Evolutionary conservation across 202 grass and related monocot genomes (phyloP).

Genomic region (Bolboschoenoplectus hybrid): DNA sequence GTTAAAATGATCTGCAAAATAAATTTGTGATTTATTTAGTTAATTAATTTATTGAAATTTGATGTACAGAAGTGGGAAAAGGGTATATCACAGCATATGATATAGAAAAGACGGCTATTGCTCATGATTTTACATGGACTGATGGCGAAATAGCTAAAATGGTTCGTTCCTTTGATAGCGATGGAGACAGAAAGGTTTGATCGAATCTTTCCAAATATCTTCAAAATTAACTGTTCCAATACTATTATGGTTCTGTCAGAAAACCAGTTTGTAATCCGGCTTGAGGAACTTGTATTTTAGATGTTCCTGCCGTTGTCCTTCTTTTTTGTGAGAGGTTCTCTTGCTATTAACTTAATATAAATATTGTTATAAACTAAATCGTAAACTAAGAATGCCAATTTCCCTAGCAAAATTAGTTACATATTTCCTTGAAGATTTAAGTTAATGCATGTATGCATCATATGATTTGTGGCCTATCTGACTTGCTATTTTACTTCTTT

Average conservation of each 20-base stretch:
- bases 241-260: not conserved
- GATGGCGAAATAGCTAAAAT: slow-evolving; percentile 81
- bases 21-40: slow-evolving; percentile 23
- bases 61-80: slow-evolving; percentile 74
- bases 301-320: not conserved
- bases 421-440: not conserved
- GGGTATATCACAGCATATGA: slow-evolving; percentile 78
- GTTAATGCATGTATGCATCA: slow-evolving; percentile 9
- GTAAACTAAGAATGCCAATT: slow-evolving; percentile 4
- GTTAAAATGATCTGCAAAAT: slow-evolving; percentile 16
- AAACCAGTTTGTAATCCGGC: not conserved
- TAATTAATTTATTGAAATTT: slow-evolving; percentile 38
- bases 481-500: slow-evolving; percentile 26
- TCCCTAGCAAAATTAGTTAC: slow-evolving; percentile 11
- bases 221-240: not conserved
- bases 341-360: not conserved
- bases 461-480: not conserved
- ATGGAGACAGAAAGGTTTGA: slow-evolving; percentile 81
- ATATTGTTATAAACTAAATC: not conserved
- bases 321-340: not conserved
- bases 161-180: slow-evolving; percentile 80
- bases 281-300: slow-evolving; percentile 21
- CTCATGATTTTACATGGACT: slow-evolving; percentile 91
- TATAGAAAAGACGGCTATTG: slow-evolving; percentile 71
- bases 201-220: not conserved